These are phyloP conservation scores for Colletotrichum cordylinicola DNA, from an alignment of 2,329 filamentous ascomycete genomes.

Conservation along the genomic window DNA sequence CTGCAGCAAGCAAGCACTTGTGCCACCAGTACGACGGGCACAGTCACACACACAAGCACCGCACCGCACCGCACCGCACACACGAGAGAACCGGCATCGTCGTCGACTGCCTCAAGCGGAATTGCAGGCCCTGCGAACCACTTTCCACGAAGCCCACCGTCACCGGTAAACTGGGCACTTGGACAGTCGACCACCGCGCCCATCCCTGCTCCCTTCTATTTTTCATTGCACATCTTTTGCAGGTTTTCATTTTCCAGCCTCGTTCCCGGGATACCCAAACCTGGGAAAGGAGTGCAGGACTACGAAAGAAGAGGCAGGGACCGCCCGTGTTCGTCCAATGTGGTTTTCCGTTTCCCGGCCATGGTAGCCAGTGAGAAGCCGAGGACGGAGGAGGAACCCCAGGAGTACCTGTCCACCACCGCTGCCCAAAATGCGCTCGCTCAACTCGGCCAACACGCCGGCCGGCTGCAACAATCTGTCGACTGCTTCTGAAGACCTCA, in stretches of 20 bases:
- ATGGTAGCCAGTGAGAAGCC: conserved; percentile 17
- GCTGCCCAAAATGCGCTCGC: conserved; percentile 6
- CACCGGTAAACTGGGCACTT: conserved; percentile 4
- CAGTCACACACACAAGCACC: neutral
- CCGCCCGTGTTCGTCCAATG: conserved; percentile 12
- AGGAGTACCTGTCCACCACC: neutral
- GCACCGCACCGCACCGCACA: neutral
- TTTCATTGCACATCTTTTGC: neutral
- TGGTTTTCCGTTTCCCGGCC: conserved; percentile 9
- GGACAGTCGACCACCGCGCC: neutral
- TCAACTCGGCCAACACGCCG: neutral
- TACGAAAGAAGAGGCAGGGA: neutral
- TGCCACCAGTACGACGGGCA: neutral
- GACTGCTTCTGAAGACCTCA: neutral
- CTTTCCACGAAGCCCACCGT: neutral
- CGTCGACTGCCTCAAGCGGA: conserved; percentile 7
- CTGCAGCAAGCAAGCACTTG: neutral
- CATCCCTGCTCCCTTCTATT: neutral
- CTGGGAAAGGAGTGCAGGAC: neutral
- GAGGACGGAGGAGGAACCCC: neutral
- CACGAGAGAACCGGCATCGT: neutral
- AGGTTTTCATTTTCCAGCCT: neutral
- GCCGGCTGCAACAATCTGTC: conserved; percentile 3
- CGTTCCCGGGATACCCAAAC: neutral
- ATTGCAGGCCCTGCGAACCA: conserved; percentile 4